These are phyloP conservation scores for Oenanthe javanica DNA, from an alignment of 140 eudicot species.

Conservation along the genomic window DNA sequence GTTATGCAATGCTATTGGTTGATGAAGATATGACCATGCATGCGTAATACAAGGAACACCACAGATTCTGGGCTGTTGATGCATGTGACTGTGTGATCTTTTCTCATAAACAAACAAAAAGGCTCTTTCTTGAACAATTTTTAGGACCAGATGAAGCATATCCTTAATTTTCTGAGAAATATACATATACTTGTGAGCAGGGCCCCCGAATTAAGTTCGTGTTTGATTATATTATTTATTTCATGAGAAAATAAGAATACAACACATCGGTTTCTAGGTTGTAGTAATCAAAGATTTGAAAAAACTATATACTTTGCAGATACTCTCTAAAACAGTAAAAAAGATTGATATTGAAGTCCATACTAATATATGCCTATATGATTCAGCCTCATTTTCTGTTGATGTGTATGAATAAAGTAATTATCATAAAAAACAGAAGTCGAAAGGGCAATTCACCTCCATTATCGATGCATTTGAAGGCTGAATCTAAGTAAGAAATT, in stretches of 20 bases:
- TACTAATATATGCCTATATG: background rate
- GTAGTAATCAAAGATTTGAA: background rate
- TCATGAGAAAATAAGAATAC: background rate
- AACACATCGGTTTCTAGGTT: background rate
- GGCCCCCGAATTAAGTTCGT: background rate
- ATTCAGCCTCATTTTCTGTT: background rate
- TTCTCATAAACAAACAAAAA: conserved; percentile 17
- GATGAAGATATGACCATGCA: conserved; percentile 31
- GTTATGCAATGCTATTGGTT: background rate
- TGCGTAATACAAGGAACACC: conserved; percentile 17
- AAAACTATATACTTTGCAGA: background rate
- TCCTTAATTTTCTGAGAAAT: background rate
- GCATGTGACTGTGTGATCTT: conserved; percentile 29
- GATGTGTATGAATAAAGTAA: background rate
- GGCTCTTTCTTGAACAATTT: conserved; percentile 8
- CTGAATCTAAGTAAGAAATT: background rate
- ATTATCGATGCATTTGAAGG: background rate
- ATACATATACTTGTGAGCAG: background rate
- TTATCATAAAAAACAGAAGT: too few relatives aligned
- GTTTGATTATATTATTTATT: background rate
- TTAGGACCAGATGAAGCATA: background rate
- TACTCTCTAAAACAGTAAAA: background rate
- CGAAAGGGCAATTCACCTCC: background rate
- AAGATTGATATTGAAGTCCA: background rate
- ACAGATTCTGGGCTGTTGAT: conserved; percentile 29